Percentiles rank a stretch among this genome's conserved stretches.
phyloP scores from a whole-genome alignment of 768 basidiomycete species.

The Pleurotus sapidus region DNA sequence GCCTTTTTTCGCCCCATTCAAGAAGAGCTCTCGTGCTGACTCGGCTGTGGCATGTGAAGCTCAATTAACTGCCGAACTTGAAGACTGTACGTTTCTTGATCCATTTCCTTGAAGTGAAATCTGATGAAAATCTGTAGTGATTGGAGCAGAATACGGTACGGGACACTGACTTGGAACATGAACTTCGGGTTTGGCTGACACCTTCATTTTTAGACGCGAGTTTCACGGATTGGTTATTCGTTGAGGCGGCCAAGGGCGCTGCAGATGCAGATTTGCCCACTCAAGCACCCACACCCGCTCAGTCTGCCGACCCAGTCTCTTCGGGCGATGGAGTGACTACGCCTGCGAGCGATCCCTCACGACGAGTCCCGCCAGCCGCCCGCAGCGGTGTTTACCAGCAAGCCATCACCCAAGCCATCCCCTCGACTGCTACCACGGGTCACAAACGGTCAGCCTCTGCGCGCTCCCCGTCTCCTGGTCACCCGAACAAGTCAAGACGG shows the following conservation, averaged over 20 bases:
- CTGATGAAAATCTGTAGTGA: conserved; percentile 36
- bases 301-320: conserved; percentile 21
- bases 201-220: conserved; percentile 51
- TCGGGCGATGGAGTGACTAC: conserved; percentile 20
- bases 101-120: background rate
- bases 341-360: conserved; percentile 34
- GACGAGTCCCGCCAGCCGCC: conserved; percentile 43
- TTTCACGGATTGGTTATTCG: conserved; percentile 90
- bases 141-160: conserved; percentile 80
- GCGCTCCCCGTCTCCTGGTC: conserved; percentile 63
- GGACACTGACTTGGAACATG: no score
- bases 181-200: background rate
- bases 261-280: conserved; percentile 44
- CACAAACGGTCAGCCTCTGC: conserved; percentile 68
- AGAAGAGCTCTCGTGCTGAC: background rate
- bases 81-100: conserved; percentile 58
- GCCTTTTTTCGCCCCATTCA: conserved; percentile 20
- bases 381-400: conserved; percentile 70
- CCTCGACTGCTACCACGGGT: conserved; percentile 42
- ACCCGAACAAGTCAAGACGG: conserved; percentile 69
- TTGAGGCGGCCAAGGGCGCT: conserved; percentile 70
- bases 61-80: conserved; percentile 85
- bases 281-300: conserved; percentile 31
- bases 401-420: conserved; percentile 63
- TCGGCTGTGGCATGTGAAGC: conserved; percentile 33